Evolutionary conservation across 352 stramenopile genomes (phyloP), one percentile per base, ranked within the genome.

Genomic region (Pythium graminicola): DNA sequence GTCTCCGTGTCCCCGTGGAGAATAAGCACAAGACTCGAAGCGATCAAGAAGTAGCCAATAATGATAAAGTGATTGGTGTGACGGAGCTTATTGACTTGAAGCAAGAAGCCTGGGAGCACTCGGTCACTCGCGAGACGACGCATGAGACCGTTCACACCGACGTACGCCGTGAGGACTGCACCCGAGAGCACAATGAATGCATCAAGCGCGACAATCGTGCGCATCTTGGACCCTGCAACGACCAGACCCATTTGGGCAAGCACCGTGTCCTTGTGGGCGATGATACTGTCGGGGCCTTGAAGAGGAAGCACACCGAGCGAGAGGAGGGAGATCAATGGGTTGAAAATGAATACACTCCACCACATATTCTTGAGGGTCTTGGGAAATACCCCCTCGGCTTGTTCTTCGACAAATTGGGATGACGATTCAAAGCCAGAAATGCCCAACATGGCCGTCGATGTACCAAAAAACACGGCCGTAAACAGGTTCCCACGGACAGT

Each of bases 301-400:
- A 98, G 69, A 6, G 85, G 86, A 42, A 98, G 62, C 31, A 97
- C 87, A 39, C 85, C 81, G 29, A 98, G 79, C 17, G 81, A 90
- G 32, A 98, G 72, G 42, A 97, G 62, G 36, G 89, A 92, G 51
- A 98, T 86, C 48, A 97, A 59, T 47, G 93, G 92, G 50, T 98
- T 98, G 70, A 97, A 97, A 43, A 98, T 80, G 27, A 89, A 76
- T 4, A 97, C 93, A 42, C 84, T 86, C 72, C 84, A 89, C 89
- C 89, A 97, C 90, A 97, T 97, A 57, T 96, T 96, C 73, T 90
- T 62, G 33, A 98, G 69, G 17, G 90, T 97, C 69, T 96, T 96
- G 9, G 84, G 81, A 66, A 97, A 98, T 13, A 97, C 91, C 14
- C 91, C 90, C n/a, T 92, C 73, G n/a, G 80, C 87, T 58, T 97